These are phyloP conservation scores for Euclidium syriacum DNA, from an alignment of 345 rosid genomes.

Conservation along the genomic window DNA sequence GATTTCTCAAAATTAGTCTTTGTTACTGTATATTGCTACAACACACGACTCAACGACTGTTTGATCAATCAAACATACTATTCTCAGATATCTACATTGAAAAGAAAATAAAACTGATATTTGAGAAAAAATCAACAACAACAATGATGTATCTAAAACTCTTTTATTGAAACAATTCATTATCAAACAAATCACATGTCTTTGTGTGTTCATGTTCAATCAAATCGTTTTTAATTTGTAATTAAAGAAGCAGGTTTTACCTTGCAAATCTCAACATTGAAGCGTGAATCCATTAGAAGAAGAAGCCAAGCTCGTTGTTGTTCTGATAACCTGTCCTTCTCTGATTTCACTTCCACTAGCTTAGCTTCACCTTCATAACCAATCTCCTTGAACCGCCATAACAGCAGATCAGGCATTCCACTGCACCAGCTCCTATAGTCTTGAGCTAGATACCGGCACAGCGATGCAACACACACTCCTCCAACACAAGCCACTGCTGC, in stretches of 20 bases:
- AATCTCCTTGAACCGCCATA: constrained; percentile 80
- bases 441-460: constrained; percentile 68
- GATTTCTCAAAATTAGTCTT: background rate
- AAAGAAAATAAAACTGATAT: background rate
- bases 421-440: constrained; percentile 91
- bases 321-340: constrained; percentile 75
- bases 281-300: constrained; percentile 80
- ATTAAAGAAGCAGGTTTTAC: constrained; percentile 38
- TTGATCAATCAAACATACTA: constrained; percentile 3
- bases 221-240: constrained; percentile 4
- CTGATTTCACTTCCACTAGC: constrained; percentile 94
- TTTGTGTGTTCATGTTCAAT: background rate
- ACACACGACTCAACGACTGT: background rate
- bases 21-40: background rate
- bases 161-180: background rate
- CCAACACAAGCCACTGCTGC: constrained; percentile 81
- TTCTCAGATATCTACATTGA: background rate
- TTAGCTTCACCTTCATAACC: constrained; percentile 81
- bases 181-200: background rate
- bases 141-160: background rate
- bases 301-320: constrained; percentile 90
- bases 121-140: no score
- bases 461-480: constrained; percentile 67
- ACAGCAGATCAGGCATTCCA: constrained; percentile 90
- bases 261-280: constrained; percentile 74